A percentile compares a stretch with the other conserved stretches of the same genome.
These are phyloP conservation scores for Sporothrix luriei DNA, from an alignment of 2,329 filamentous ascomycete genomes.

Conservation along the genomic window DNA sequence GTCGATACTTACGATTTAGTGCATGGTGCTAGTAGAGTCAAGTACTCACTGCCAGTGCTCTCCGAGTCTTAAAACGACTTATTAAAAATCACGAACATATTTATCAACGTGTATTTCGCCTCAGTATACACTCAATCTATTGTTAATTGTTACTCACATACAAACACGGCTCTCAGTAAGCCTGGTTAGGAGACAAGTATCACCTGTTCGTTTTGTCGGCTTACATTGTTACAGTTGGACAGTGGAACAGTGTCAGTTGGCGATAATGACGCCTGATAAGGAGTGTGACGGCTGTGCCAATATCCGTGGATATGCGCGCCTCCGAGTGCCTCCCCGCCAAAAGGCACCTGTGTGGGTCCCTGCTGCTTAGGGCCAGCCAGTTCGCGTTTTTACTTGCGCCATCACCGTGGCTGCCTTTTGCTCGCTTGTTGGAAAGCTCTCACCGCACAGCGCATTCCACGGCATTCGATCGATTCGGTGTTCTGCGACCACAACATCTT, in stretches of 20 bases:
- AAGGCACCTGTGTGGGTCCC: slow-evolving; percentile 27
- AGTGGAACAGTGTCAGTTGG: neutral
- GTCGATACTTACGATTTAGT: neutral
- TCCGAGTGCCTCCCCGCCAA: neutral
- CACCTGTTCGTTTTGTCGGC: neutral
- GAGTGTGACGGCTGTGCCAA: neutral
- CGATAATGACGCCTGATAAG: slow-evolving; percentile 4
- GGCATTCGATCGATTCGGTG: neutral
- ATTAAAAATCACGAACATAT: neutral
- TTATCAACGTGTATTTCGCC: too few relatives aligned
- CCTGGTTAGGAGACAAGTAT: too few relatives aligned
- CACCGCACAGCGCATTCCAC: slow-evolving; percentile 4
- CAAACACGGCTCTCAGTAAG: too few relatives aligned
- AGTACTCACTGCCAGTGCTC: neutral
- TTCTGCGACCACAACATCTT: neutral
- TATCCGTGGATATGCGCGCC: neutral
- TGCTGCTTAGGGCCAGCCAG: neutral
- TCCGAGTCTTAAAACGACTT: neutral
- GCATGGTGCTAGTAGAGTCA: neutral
- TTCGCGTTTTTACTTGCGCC: slow-evolving; percentile 27
- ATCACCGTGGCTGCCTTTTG: slow-evolving; percentile 31
- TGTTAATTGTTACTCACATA: too few relatives aligned
- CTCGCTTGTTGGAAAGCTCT: slow-evolving; percentile 1
- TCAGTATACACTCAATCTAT: too few relatives aligned
- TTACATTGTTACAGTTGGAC: too few relatives aligned